These are phyloP conservation scores for Striga asiatica DNA, from an alignment of 257 asterid species.

Conservation along the genomic window DNA sequence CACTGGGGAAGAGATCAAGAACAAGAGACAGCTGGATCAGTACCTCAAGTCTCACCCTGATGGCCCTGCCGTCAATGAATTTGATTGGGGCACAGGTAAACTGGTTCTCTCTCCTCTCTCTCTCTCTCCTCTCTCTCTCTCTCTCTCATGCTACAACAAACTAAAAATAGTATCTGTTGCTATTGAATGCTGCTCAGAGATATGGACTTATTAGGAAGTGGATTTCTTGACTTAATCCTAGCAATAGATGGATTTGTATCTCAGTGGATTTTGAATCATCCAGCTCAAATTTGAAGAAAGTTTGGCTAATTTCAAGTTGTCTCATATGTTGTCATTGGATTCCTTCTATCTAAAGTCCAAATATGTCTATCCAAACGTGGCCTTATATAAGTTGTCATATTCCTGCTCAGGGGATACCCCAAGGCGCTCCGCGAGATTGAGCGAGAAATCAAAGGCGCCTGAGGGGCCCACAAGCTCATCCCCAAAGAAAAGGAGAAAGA, in stretches of 20 bases:
- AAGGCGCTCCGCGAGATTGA: constrained; percentile 51
- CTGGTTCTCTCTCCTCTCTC: constrained; percentile 1
- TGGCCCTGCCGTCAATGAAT: constrained; percentile 37
- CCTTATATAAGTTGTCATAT: constrained; percentile 2
- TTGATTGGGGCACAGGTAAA: constrained; percentile 48
- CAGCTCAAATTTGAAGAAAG: too few relatives aligned
- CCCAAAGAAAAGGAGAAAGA: constrained; percentile 42
- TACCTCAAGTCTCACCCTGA: constrained; percentile 65
- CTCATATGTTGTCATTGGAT: not conserved
- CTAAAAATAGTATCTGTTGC: not conserved
- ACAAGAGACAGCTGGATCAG: constrained; percentile 45
- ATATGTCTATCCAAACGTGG: not conserved
- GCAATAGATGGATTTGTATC: too few relatives aligned
- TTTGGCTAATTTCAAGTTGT: not conserved
- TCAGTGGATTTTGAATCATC: too few relatives aligned
- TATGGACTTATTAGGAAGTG: too few relatives aligned
- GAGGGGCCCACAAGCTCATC: constrained; percentile 24
- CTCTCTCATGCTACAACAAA: not conserved
- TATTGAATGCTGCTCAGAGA: too few relatives aligned
- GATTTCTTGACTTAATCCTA: too few relatives aligned
- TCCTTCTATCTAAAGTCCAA: not conserved
- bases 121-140: not conserved
- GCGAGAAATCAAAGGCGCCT: constrained; percentile 36
- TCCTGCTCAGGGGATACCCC: constrained; percentile 41
- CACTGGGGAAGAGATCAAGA: constrained; percentile 56